A percentile compares a stretch with the other conserved stretches of the same genome.
Conservation (phyloP, 1,139 yeast species). For the Arxiozyma bovina region DNA sequence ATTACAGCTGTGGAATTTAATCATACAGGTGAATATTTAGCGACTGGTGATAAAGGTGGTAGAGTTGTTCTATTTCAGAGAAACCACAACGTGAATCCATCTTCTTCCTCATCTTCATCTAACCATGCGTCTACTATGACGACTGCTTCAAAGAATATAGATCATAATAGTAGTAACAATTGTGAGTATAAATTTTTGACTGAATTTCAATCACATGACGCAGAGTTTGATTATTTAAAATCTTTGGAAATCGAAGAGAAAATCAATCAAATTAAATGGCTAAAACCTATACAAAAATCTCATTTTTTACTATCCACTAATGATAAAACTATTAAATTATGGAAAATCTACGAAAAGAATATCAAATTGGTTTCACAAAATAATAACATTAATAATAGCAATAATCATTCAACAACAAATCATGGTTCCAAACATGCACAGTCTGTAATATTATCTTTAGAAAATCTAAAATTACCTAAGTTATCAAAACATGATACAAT, state of each 20-base stretch:
- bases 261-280: conserved; percentile 96
- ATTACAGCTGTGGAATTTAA: conserved; percentile 96
- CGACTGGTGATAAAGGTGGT: conserved; percentile 98
- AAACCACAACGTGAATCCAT: conserved; percentile 40
- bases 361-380: conserved; percentile 88
- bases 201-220: conserved; percentile 97
- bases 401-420: conserved; percentile 6
- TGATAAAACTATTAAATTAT: conserved; percentile 92
- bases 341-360: conserved; percentile 92
- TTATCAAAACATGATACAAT: conserved; percentile 87
- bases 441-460: conserved; percentile 21
- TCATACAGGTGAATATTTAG: conserved; percentile 86
- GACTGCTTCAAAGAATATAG: background rate
- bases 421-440: conserved; percentile 13
- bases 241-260: conserved; percentile 96
- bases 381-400: conserved; percentile 34
- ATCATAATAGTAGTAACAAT: conserved; percentile 36
- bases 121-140: background rate
- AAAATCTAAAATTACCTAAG: conserved; percentile 67
- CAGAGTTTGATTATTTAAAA: conserved; percentile 94
- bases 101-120: background rate
- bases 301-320: conserved; percentile 86
- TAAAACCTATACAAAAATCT: conserved; percentile 77
- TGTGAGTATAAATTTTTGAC: conserved; percentile 95
- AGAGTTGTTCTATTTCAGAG: conserved; percentile 93